Evolutionary conservation across 75 land plant species (phyloP), one percentile per base, ranked within the genome.

Genomic region (Selaginella moellendorffii): DNA sequence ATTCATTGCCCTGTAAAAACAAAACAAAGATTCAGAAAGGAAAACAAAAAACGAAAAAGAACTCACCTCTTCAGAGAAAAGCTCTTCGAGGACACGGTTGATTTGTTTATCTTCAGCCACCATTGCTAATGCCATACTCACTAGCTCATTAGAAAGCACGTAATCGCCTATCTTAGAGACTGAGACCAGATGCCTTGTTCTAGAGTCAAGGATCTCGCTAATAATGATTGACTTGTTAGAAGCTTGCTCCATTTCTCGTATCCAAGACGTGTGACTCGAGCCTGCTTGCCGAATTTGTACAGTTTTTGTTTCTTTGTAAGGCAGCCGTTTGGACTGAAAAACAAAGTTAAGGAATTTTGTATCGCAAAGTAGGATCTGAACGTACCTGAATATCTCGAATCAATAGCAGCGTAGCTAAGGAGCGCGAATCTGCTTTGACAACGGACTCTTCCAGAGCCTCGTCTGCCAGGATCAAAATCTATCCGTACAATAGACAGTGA

Each of bases 61-160:
- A 17, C 21, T 1, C 75, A 81, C 87, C 83, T 86, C 78, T 69
- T 86, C 86, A 9, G 83, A 85, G 74, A 86, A 86, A 0, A 86
- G 82, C 72, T 86, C 90, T 36, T 83, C 83, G 1, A 86, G 81
- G 12, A 86, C 84, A 61, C 83, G 73, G 46, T 81, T 81, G 51
- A 86, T 83, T 69, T 83, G 81, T 76, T 83, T 81, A 74, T 86
- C 90, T 71, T 86, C 86, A 26, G 90, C 90, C 17, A 83, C 90
- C 86, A 81, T 83, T 27, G 90, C 90, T 31, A 86, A 67, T 30
- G 83, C 84, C 90, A 86, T 86, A 65, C 86, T 83, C 19, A 86
- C 90, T 28, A 83, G 76, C 62, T 83, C 90, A 82, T 85, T 85
- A 29, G 88, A 85, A 21, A 85, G 76, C 42, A 85, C 85, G 73